A percentile compares a stretch with the other conserved stretches of the same genome.
Conservation (phyloP, 208 protist species). For the Trypanosoma grayi region DNA sequence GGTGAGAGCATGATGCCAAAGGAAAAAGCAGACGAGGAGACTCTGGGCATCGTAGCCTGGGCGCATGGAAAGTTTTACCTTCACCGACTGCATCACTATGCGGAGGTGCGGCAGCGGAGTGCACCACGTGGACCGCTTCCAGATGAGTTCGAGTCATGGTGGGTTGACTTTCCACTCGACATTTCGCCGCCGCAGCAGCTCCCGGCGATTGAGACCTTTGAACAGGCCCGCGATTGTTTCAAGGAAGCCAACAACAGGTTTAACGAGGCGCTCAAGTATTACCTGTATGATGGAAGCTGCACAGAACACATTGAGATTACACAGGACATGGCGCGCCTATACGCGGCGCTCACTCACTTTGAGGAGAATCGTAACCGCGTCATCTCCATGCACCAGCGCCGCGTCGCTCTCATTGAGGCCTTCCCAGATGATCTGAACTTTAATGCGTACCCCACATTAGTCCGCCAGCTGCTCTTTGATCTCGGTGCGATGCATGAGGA, state of each 20-base stretch:
- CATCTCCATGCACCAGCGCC: slow-evolving; percentile 78
- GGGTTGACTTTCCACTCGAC: slow-evolving; percentile 70
- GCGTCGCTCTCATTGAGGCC: slow-evolving; percentile 52
- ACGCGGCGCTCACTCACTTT: slow-evolving; percentile 57
- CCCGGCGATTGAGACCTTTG: slow-evolving; percentile 54
- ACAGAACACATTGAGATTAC: slow-evolving; percentile 82
- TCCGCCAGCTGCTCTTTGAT: slow-evolving; percentile 85
- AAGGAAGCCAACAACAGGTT: slow-evolving; percentile 63
- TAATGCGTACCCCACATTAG: slow-evolving; percentile 79
- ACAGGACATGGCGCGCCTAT: slow-evolving; percentile 66
- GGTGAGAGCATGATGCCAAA: slow-evolving; percentile 75
- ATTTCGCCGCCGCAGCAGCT: slow-evolving; percentile 34
- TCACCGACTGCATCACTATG: slow-evolving; percentile 70
- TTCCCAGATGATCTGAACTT: slow-evolving; percentile 83
- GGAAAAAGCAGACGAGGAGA: slow-evolving; percentile 47
- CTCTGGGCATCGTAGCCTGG: slow-evolving; percentile 62
- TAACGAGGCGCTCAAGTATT: slow-evolving; percentile 70
- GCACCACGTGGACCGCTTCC: slow-evolving; percentile 14
- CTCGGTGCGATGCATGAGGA: slow-evolving; percentile 74
- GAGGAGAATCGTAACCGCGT: slow-evolving; percentile 53
- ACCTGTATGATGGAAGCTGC: slow-evolving; percentile 79
- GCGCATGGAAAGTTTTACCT: slow-evolving; percentile 75
- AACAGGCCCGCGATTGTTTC: slow-evolving; percentile 74
- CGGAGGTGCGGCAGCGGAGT: not conserved
- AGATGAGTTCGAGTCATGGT: slow-evolving; percentile 37